Evolutionary conservation across 176 grass and related monocot species (phyloP).

Genomic region (Eleusine coracana): DNA sequence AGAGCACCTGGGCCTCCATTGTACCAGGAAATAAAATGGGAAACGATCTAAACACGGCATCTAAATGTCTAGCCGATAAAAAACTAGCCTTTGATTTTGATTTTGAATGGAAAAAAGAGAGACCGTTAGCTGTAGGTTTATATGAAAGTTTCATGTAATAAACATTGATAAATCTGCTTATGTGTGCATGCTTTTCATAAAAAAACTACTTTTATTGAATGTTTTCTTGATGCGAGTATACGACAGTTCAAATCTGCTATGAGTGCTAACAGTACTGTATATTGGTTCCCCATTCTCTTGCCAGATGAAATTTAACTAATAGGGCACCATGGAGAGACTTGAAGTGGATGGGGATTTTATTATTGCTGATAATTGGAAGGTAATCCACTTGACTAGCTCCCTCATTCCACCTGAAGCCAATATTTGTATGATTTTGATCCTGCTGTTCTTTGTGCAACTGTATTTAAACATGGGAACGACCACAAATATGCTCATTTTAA

Average conservation of each 20-base stretch:
- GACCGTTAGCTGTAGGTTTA: background rate
- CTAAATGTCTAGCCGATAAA: background rate
- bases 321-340: constrained; percentile 54
- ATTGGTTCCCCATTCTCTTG: constrained; percentile 13
- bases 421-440: constrained; percentile 2
- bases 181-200: background rate
- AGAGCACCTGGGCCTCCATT: background rate
- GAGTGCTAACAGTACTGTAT: constrained; percentile 9
- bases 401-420: constrained; percentile 14
- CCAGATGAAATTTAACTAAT: constrained; percentile 60
- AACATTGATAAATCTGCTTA: background rate
- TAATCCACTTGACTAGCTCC: constrained; percentile 33
- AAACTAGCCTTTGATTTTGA: background rate
- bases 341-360: constrained; percentile 60
- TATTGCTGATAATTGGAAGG: constrained; percentile 67
- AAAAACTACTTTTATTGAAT: background rate
- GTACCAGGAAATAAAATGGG: background rate
- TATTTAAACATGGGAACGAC: constrained; percentile 17
- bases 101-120: background rate
- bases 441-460: constrained; percentile 23
- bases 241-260: background rate
- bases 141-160: background rate
- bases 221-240: background rate
- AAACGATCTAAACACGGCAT: background rate
- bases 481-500: background rate